These are phyloP conservation scores for Amylocarpus encephaloides DNA, from an alignment of 2,329 filamentous ascomycete genomes.

Conservation along the genomic window DNA sequence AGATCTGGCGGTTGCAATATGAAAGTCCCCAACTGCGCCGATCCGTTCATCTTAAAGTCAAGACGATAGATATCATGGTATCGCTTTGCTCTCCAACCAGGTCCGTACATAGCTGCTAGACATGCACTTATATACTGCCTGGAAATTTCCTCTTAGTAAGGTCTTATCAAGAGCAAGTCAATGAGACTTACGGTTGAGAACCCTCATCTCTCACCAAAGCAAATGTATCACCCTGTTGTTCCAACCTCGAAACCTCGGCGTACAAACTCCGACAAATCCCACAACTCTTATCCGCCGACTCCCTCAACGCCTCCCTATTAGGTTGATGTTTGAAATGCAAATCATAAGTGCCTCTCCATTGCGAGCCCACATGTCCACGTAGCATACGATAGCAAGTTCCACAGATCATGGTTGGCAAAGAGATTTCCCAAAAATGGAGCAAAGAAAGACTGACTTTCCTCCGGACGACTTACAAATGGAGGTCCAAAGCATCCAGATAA, in stretches of 20 bases:
- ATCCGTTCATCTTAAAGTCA: slow-evolving; percentile 1
- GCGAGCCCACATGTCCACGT: neutral
- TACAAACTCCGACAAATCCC: slow-evolving; percentile 1
- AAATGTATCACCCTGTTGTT: neutral
- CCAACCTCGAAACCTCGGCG: neutral
- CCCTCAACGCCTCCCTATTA: neutral
- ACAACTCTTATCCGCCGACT: neutral
- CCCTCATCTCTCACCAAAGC: neutral
- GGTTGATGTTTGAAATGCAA: neutral
- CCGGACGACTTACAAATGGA: too few species aligned
- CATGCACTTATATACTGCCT: neutral
- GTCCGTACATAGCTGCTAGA: neutral
- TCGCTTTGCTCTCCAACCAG: neutral
- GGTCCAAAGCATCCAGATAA: neutral
- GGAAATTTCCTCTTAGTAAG: neutral
- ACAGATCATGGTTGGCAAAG: neutral
- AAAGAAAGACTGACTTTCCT: too few species aligned
- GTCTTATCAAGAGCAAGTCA: too few species aligned
- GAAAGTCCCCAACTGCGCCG: neutral
- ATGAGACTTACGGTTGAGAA: neutral
- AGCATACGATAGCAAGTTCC: slow-evolving; percentile 1
- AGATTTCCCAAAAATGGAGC: neutral
- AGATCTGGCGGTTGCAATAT: neutral
- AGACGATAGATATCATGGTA: slow-evolving; percentile 1
- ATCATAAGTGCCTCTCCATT: slow-evolving; percentile 6